A percentile compares a stretch with the other conserved stretches of the same genome.
Evolutionary conservation across 306 rosid species (phyloP).

Genomic region (Dryas drummondii): DNA sequence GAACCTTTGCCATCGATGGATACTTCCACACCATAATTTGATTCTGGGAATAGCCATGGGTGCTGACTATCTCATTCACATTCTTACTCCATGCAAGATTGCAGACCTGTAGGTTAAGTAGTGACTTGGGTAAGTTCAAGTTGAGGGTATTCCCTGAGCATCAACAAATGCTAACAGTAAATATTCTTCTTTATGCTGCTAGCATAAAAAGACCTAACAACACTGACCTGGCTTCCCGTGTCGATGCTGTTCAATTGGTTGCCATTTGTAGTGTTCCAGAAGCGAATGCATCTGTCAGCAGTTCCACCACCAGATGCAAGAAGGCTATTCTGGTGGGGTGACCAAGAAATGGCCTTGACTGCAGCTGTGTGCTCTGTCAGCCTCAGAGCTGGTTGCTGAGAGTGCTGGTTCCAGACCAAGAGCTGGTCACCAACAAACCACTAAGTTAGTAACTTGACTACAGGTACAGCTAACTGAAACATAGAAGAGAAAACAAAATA

Average conservation of each 20-base stretch:
- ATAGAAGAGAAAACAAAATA: not conserved
- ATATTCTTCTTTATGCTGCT: not conserved
- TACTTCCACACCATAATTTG: conserved; percentile 99
- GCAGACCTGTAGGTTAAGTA: conserved; percentile 64
- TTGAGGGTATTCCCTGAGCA: not conserved
- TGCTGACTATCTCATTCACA: conserved; percentile 92
- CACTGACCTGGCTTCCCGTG: conserved; percentile 93
- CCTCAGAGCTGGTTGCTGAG: conserved; percentile 80
- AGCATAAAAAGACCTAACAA: not conserved
- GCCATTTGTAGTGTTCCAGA: conserved; percentile 97
- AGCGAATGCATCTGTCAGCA: conserved; percentile 95
- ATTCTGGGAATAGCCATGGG: conserved; percentile 97
- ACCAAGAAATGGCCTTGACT: conserved; percentile 98
- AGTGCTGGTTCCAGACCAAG: conserved; percentile 93
- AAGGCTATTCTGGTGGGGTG: conserved; percentile 91
- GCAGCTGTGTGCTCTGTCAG: conserved; percentile 97
- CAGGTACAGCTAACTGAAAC: not conserved
- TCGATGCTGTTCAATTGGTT: conserved; percentile 80
- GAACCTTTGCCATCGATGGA: conserved; percentile 83
- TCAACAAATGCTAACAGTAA: not conserved
- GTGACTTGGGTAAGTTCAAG: conserved; percentile 4
- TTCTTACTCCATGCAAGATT: conserved; percentile 98
- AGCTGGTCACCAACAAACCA: conserved; percentile 54
- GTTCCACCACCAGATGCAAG: conserved; percentile 99
- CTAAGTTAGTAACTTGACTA: conserved; percentile 2